Evolutionary conservation across 768 basidiomycete species (phyloP).

Genomic region (Pleurotus sapidus): DNA sequence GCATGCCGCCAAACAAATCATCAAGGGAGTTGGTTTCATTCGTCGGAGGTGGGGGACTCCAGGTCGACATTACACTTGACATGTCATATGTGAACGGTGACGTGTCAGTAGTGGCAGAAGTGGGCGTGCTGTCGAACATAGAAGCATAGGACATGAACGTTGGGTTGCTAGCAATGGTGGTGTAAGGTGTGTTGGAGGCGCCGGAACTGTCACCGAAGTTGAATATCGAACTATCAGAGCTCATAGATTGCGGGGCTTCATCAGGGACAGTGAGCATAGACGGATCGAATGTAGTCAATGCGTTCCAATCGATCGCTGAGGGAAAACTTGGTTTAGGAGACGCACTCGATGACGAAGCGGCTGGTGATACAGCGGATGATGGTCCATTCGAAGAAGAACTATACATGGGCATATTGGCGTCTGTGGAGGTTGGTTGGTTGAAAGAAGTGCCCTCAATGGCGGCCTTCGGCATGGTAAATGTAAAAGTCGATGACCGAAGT

Average conservation of each 20-base stretch:
- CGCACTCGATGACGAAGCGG: slow-evolving; percentile 24
- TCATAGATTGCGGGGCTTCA: slow-evolving; percentile 51
- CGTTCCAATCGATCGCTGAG: slow-evolving; percentile 54
- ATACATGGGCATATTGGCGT: slow-evolving; percentile 13
- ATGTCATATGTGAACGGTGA: slow-evolving; percentile 47
- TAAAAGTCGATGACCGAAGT: slow-evolving; percentile 81
- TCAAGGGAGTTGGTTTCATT: slow-evolving; percentile 33
- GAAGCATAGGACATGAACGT: slow-evolving; percentile 82
- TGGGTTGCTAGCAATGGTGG: slow-evolving; percentile 81
- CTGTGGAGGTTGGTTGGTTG: slow-evolving; percentile 15
- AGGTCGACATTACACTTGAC: slow-evolving; percentile 36
- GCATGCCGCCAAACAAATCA: slow-evolving; percentile 35
- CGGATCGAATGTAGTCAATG: slow-evolving; percentile 70
- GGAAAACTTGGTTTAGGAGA: slow-evolving; percentile 31
- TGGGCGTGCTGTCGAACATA: slow-evolving; percentile 42
- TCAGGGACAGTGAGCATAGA: slow-evolving; percentile 62
- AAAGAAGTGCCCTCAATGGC: slow-evolving; percentile 15
- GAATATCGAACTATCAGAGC: slow-evolving; percentile 56
- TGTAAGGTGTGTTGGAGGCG: slow-evolving; percentile 52
- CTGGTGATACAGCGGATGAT: slow-evolving; percentile 15
- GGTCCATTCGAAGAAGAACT: slow-evolving; percentile 13
- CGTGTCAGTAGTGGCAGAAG: slow-evolving; percentile 17
- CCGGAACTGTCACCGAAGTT: slow-evolving; percentile 50
- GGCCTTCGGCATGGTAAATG: slow-evolving; percentile 68
- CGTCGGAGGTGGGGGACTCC: slow-evolving; percentile 35